Evolutionary conservation across 768 basidiomycete genomes (phyloP), one percentile per base, ranked within the genome.

Genomic region (Psilocybe cyanescens): DNA sequence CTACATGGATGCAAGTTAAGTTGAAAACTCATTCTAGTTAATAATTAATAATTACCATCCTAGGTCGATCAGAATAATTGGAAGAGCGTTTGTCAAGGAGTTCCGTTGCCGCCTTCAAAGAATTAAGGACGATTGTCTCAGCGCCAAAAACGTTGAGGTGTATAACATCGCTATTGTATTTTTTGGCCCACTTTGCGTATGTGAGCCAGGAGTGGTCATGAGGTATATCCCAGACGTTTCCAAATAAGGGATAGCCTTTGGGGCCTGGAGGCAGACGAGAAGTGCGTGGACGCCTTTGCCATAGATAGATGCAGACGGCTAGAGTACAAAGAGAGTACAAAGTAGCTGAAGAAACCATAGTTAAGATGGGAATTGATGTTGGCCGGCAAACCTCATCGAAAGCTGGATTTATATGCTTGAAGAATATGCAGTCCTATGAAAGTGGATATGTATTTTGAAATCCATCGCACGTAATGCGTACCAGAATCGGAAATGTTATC

Each of bases 31-130:
- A 62, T 58, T 47, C 11, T 35, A 12, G 28, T 49, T 16, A 29
- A 49, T 16, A 33, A 51, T 35, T 46, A 53, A 8, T 5, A 59
- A 61, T 29, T 28, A 72, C 70, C 69, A 72, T 68, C 57, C 72
- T 63, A 3, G 79, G 79, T 3, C 82, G 71, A 60, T 81, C 81
- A 3, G 82, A 80, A 63, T 81, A 82, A 33, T 76, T 78, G 55
- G 73, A 67, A 5, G 81, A 81, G 5, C 79, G 75, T 35, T 75
- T 76, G 31, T 83, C 79, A 16, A 83, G 72, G 17, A 83, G 70
- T n/a, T 83, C 81, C 19, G 64, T 71, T 8, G 74, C 72, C 8
- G 76, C 72, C 24, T 77, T 71, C 51, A 72, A 64, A 1, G 79
- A 79, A 61, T 77, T 82, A 45, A 83, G 70, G 19, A 82, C 63